These are phyloP conservation scores for Termitomyces sp. DNA, from an alignment of 768 basidiomycete genomes.

Conservation along the genomic window DNA sequence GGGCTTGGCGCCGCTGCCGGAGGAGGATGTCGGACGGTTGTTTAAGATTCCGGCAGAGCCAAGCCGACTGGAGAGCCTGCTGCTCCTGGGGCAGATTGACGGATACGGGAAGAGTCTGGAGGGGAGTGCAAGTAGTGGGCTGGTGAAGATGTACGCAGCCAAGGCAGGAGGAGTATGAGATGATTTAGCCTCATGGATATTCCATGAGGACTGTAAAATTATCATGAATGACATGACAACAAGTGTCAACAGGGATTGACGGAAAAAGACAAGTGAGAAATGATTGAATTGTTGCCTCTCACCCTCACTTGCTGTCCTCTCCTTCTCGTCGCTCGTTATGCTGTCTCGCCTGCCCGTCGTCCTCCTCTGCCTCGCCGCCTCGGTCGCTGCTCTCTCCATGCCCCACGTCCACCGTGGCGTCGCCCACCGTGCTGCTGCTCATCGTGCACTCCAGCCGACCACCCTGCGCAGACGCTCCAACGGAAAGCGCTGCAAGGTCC, in stretches of 20 bases:
- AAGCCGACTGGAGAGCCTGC: slow-evolving; percentile 81
- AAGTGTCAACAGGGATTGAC: slow-evolving; percentile 7
- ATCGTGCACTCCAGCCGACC: slow-evolving; percentile 18
- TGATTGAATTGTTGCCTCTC: too few species aligned
- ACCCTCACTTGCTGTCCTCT: background rate
- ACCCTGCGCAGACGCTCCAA: slow-evolving; percentile 26
- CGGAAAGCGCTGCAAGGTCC: slow-evolving; percentile 33
- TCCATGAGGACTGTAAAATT: too few species aligned
- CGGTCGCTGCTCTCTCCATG: slow-evolving; percentile 33
- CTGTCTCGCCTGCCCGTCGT: slow-evolving; percentile 15
- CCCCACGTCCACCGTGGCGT: slow-evolving; percentile 41
- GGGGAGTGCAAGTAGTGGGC: slow-evolving; percentile 52
- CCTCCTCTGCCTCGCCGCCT: slow-evolving; percentile 29
- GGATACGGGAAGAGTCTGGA: slow-evolving; percentile 77
- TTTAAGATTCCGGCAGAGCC: slow-evolving; percentile 91
- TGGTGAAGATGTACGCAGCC: slow-evolving; percentile 87
- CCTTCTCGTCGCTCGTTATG: slow-evolving; percentile 14
- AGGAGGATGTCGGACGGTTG: slow-evolving; percentile 78
- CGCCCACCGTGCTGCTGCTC: slow-evolving; percentile 38
- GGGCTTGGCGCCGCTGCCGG: slow-evolving; percentile 81
- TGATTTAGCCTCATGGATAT: too few species aligned
- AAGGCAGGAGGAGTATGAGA: slow-evolving; percentile 27
- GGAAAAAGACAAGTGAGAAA: background rate
- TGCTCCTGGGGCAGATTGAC: slow-evolving; percentile 86
- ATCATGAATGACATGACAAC: slow-evolving; percentile 4